phyloP scores from a whole-genome alignment of 108 stramenopile genomes.

The Nannochloropsis oceanica region DNA sequence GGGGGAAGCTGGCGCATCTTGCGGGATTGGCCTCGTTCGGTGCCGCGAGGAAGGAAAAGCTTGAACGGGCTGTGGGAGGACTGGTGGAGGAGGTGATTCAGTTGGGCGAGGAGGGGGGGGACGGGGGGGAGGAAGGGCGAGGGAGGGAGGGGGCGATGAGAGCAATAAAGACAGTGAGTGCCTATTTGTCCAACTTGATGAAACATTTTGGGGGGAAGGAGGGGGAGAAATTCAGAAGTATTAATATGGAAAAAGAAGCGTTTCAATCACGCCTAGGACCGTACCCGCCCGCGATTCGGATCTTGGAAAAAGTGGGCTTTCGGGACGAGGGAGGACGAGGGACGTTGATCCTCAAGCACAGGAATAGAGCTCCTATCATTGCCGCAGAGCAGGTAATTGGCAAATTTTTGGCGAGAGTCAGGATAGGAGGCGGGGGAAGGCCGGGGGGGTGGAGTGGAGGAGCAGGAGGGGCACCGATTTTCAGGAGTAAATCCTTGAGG shows the following conservation, averaged over 20 bases:
- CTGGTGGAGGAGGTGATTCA: neutral
- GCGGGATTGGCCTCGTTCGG: constrained; percentile 4
- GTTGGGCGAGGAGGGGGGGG: neutral
- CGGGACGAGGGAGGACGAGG: neutral
- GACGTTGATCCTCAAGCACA: neutral
- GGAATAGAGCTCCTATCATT: neutral
- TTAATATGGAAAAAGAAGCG: neutral
- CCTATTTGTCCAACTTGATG: neutral
- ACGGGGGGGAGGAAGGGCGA: neutral
- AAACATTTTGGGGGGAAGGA: neutral
- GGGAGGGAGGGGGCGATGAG: neutral
- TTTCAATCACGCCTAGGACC: neutral
- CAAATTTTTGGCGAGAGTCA: neutral
- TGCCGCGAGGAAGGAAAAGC: constrained; percentile 12
- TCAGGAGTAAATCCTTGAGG: neutral
- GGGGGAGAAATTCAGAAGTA: neutral
- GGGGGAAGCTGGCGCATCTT: constrained; percentile 13
- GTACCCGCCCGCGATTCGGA: neutral
- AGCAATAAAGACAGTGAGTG: constrained; percentile 3
- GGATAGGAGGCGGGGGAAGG: neutral
- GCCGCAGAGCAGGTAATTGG: neutral
- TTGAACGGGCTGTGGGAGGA: constrained; percentile 5
- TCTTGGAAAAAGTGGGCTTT: neutral
- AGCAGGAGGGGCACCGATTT: neutral
- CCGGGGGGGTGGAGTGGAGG: neutral